These are phyloP conservation scores for Ascochyta clinopodiicola DNA, from an alignment of 2,329 filamentous ascomycete species.

Conservation along the genomic window DNA sequence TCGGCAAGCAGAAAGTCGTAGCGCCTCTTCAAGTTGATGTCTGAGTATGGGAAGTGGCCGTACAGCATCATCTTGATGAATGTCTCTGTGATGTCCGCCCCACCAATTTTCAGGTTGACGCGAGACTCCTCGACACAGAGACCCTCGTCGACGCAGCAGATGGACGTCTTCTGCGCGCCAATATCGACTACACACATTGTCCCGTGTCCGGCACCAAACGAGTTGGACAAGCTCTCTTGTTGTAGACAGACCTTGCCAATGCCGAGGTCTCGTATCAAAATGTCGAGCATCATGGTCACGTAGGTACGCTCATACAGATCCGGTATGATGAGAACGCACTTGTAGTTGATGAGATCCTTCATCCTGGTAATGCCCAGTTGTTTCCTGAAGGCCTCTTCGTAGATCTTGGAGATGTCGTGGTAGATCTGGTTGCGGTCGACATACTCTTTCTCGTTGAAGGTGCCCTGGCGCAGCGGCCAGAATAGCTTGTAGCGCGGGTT, in stretches of 20 bases:
- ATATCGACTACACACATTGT: slow-evolving; percentile 96
- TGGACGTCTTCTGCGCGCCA: slow-evolving; percentile 95
- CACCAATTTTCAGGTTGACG: slow-evolving; percentile 93
- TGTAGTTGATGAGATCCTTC: slow-evolving; percentile 87
- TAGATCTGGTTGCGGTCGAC: slow-evolving; percentile 77
- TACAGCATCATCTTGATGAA: slow-evolving; percentile 98
- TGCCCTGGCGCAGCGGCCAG: slow-evolving; percentile 88
- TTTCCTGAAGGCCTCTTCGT: slow-evolving; percentile 85
- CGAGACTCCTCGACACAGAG: slow-evolving; percentile 94
- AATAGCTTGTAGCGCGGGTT: slow-evolving; percentile 87
- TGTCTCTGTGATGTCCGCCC: slow-evolving; percentile 88
- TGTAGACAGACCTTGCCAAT: slow-evolving; percentile 92
- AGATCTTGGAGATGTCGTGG: slow-evolving; percentile 83
- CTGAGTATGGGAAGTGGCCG: slow-evolving; percentile 92
- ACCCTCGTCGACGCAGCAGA: slow-evolving; percentile 96
- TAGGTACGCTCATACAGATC: slow-evolving; percentile 96
- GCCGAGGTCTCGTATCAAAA: slow-evolving; percentile 86
- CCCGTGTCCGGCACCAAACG: slow-evolving; percentile 90
- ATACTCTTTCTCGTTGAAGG: slow-evolving; percentile 91
- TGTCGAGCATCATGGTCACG: slow-evolving; percentile 82
- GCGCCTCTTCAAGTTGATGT: slow-evolving; percentile 87
- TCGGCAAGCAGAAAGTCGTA: slow-evolving; percentile 95
- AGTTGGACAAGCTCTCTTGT: slow-evolving; percentile 93
- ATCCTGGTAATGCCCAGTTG: slow-evolving; percentile 80
- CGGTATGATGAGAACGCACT: slow-evolving; percentile 95